Conservation (phyloP, 1,284 basidiomycete genomes). For the Phellopilus nigrolimitatus region DNA sequence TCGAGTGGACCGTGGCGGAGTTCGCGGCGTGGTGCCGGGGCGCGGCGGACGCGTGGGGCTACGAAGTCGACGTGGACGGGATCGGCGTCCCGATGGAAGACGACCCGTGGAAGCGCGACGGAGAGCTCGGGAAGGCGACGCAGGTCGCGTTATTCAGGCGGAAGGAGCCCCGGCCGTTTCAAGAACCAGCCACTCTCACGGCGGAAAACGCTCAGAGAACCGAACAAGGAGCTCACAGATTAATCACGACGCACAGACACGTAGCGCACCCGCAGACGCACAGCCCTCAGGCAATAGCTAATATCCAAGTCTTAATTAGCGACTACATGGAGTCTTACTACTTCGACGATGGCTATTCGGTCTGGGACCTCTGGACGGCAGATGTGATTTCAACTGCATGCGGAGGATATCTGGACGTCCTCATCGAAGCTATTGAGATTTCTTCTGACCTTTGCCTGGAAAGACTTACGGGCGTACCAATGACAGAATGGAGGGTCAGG, state of each 20-base stretch:
- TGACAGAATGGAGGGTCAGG: constrained; percentile 14
- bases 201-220: constrained; percentile 31
- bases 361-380: constrained; percentile 18
- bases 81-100: constrained; percentile 52
- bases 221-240: constrained; percentile 36
- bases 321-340: constrained; percentile 10
- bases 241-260: constrained; percentile 50
- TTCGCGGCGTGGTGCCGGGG: constrained; percentile 68
- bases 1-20: constrained; percentile 86
- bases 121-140: constrained; percentile 60
- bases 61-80: constrained; percentile 50
- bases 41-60: constrained; percentile 71
- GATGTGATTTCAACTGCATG: constrained; percentile 14
- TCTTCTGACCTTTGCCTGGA: not conserved
- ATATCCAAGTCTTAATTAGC: not conserved
- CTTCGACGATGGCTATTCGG: constrained; percentile 8
- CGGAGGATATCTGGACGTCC: constrained; percentile 13
- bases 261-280: constrained; percentile 43
- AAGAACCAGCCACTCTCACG: constrained; percentile 20
- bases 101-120: constrained; percentile 69
- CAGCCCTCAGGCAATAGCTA: constrained; percentile 35
- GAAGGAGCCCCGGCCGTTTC: constrained; percentile 30
- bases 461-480: not conserved
- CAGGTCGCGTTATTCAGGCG: constrained; percentile 69
- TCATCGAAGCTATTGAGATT: constrained; percentile 6